Conservation (phyloP, 441 rosid genomes). For the Pelargonium myrrhifolium region DNA sequence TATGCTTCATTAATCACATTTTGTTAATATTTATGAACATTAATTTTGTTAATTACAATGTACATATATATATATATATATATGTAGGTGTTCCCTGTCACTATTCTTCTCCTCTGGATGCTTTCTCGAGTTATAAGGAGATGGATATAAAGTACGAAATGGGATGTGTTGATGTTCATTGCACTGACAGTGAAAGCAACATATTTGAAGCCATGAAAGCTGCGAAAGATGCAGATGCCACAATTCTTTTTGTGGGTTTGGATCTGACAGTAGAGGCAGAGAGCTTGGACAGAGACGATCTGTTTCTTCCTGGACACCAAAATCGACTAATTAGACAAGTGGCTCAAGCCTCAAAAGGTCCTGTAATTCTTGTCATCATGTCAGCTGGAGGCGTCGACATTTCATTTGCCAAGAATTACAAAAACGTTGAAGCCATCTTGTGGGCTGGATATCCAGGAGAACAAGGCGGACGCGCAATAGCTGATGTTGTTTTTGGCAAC, state of each 20-base stretch:
- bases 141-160: slow-evolving; percentile 11
- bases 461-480: slow-evolving; percentile 49
- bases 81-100: slow-evolving; percentile 32
- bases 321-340: slow-evolving; percentile 32
- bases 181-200: slow-evolving; percentile 25
- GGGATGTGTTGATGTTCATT: slow-evolving; percentile 30
- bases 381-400: slow-evolving; percentile 46
- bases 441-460: slow-evolving; percentile 57
- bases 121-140: slow-evolving; percentile 15
- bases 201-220: slow-evolving; percentile 23
- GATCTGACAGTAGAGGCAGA: slow-evolving; percentile 39
- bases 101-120: slow-evolving; percentile 26
- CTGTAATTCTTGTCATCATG: slow-evolving; percentile 41
- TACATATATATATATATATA: too few relatives aligned
- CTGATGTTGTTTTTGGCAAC: slow-evolving; percentile 43
- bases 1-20: too few relatives aligned
- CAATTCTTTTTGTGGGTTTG: slow-evolving; percentile 32
- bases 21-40: too few relatives aligned
- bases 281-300: slow-evolving; percentile 31
- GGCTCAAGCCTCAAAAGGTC: slow-evolving; percentile 27
- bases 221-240: slow-evolving; percentile 33
- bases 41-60: too few relatives aligned
- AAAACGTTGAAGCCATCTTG: slow-evolving; percentile 26
- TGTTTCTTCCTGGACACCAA: slow-evolving; percentile 39
- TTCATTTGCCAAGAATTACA: slow-evolving; percentile 24